Conservation (phyloP, 495 filamentous ascomycete genomes). For the Cladorrhinum samala region DNA sequence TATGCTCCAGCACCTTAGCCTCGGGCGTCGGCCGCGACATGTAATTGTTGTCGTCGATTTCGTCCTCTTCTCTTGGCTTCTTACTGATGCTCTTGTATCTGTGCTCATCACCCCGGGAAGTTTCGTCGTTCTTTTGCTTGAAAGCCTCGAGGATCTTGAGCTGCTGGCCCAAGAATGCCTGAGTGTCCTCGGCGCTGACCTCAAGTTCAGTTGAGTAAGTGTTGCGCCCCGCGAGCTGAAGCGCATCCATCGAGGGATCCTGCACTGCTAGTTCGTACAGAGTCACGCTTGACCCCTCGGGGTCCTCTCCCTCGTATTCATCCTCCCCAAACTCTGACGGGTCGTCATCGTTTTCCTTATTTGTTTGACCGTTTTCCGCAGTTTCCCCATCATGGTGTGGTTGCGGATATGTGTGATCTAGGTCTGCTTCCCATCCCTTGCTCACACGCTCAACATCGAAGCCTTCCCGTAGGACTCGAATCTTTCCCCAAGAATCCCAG, state of each 20-base stretch:
- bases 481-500: constrained; percentile 99
- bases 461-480: constrained; percentile 84
- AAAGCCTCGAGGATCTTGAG: constrained; percentile 64
- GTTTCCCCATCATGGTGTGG: constrained; percentile 9
- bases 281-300: constrained; percentile 53
- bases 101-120: constrained; percentile 6
- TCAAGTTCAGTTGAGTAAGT: constrained; percentile 53
- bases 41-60: constrained; percentile 17
- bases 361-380: not conserved
- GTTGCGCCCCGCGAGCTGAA: constrained; percentile 44
- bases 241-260: constrained; percentile 59
- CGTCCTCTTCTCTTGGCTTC: constrained; percentile 16
- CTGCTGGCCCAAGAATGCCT: constrained; percentile 70
- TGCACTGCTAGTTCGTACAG: constrained; percentile 76
- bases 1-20: constrained; percentile 74
- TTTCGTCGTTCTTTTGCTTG: constrained; percentile 56
- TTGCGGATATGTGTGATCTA: constrained; percentile 48
- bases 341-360: constrained; percentile 9
- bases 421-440: constrained; percentile 76
- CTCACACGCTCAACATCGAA: constrained; percentile 88
- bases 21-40: constrained; percentile 32
- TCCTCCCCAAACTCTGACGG: constrained; percentile 11
- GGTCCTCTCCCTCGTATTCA: constrained; percentile 25
- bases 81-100: constrained; percentile 34
- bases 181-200: constrained; percentile 67